Evolutionary conservation across 164 flowering plant genomes (phyloP).

Genomic region (Tetracentron sinense): DNA sequence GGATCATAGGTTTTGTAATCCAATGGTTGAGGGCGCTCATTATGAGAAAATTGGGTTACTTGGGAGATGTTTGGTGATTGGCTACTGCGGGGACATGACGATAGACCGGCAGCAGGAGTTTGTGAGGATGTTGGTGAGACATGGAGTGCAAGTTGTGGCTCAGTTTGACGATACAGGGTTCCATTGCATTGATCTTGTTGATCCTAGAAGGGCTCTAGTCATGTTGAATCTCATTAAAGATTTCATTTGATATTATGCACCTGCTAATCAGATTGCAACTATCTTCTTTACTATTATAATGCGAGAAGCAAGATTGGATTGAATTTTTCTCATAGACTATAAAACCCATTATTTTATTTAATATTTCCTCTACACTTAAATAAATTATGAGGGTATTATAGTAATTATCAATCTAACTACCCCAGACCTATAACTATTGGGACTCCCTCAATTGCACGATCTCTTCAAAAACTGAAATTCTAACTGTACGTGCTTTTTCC

Average conservation of each 20-base stretch:
- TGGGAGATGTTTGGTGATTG: constrained; percentile 45
- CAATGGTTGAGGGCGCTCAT: constrained; percentile 22
- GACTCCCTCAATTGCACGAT: too few species aligned
- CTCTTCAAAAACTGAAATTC: too few species aligned
- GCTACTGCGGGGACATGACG: constrained; percentile 31
- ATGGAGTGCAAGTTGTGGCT: constrained; percentile 36
- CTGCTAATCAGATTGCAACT: too few species aligned
- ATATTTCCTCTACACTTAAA: too few species aligned
- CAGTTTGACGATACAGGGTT: constrained; percentile 31
- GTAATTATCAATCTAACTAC: too few species aligned
- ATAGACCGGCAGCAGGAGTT: constrained; percentile 38
- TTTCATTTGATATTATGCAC: constrained; percentile 24
- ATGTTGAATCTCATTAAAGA: constrained; percentile 20
- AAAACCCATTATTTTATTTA: too few species aligned
- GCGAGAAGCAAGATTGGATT: too few species aligned
- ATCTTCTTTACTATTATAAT: too few species aligned
- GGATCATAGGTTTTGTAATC: constrained; percentile 45
- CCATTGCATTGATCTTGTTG: constrained; percentile 29
- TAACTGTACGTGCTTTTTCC: too few species aligned
- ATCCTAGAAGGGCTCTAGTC: constrained; percentile 11
- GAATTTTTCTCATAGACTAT: too few species aligned
- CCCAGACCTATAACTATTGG: too few species aligned
- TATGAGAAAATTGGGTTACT: constrained; percentile 18
- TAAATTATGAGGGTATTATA: too few species aligned
- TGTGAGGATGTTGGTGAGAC: constrained; percentile 24